These are phyloP conservation scores for Rhodotorula sp. DNA, from an alignment of 1,284 basidiomycete species.

Conservation along the genomic window DNA sequence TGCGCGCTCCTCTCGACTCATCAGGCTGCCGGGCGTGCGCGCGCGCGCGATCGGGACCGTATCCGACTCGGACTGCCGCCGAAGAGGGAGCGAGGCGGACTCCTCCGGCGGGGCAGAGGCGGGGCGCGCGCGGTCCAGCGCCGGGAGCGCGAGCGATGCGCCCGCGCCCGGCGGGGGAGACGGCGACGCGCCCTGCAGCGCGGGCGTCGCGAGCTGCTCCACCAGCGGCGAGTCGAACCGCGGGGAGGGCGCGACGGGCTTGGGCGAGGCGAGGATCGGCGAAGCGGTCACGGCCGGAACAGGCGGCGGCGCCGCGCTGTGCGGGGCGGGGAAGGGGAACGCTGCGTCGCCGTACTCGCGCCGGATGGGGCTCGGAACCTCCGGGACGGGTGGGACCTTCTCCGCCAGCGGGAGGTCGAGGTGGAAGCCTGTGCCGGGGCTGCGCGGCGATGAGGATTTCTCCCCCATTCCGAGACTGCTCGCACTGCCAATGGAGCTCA, in stretches of 20 bases:
- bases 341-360: conserved; percentile 9
- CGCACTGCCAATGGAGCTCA: neutral
- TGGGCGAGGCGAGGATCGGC: neutral
- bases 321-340: conserved; percentile 1
- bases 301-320: neutral
- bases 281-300: neutral
- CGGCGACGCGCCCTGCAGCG: neutral
- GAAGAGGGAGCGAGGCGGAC: conserved; percentile 3
- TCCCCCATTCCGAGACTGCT: neutral
- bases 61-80: conserved; percentile 8
- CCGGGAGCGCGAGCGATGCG: neutral
- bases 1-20: conserved; percentile 23
- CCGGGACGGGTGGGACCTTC: conserved; percentile 1
- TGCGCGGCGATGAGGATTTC: neutral
- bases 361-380: neutral
- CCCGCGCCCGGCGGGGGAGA: no score
- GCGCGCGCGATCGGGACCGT: neutral
- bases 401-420: conserved; percentile 1
- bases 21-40: neutral
- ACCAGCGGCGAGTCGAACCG: no score
- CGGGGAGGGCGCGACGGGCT: neutral
- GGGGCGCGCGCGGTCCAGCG: neutral
- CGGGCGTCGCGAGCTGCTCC: neutral
- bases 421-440: conserved; percentile 1
- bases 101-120: conserved; percentile 2